Percentiles rank a stretch among this genome's conserved stretches.
Evolutionary conservation across 495 filamentous ascomycete species (phyloP).

Genomic region (Saxophila tyrrhenica): DNA sequence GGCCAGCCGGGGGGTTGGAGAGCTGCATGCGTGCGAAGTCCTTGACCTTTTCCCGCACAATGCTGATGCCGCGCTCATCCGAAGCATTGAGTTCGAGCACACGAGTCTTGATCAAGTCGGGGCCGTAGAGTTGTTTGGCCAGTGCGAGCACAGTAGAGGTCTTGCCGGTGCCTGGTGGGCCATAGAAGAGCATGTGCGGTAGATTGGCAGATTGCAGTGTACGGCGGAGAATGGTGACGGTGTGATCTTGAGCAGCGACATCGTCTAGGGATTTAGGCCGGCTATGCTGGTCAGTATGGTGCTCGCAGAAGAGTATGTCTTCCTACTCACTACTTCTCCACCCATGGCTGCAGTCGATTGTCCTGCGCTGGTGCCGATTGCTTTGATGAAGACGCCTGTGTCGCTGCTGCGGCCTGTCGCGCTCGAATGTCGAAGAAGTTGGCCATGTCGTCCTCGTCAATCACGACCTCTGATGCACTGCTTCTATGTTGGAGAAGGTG

Average conservation of each 20-base stretch:
- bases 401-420: conserved; percentile 65
- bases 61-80: conserved; percentile 93
- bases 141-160: conserved; percentile 97
- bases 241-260: conserved; percentile 97
- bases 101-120: conserved; percentile 82
- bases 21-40: conserved; percentile 93
- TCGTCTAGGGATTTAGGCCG: conserved; percentile 87
- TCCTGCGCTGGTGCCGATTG: conserved; percentile 50
- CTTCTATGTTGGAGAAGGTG: not conserved
- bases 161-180: conserved; percentile 93
- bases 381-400: conserved; percentile 41
- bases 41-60: conserved; percentile 97
- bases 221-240: conserved; percentile 79
- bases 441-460: conserved; percentile 43
- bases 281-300: conserved; percentile 35
- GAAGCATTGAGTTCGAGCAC: conserved; percentile 98
- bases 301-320: conserved; percentile 13
- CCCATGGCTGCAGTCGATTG: conserved; percentile 75
- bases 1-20: conserved; percentile 55
- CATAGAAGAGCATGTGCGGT: conserved; percentile 99
- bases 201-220: conserved; percentile 93
- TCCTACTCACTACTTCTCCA: conserved; percentile 85
- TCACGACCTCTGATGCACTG: too few species aligned
- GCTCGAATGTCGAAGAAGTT: conserved; percentile 95
- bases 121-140: conserved; percentile 94